Percentiles rank a stretch among this genome's conserved stretches.
phyloP scores from a whole-genome alignment of 352 stramenopile genomes.

The Pythium chondricola region DNA sequence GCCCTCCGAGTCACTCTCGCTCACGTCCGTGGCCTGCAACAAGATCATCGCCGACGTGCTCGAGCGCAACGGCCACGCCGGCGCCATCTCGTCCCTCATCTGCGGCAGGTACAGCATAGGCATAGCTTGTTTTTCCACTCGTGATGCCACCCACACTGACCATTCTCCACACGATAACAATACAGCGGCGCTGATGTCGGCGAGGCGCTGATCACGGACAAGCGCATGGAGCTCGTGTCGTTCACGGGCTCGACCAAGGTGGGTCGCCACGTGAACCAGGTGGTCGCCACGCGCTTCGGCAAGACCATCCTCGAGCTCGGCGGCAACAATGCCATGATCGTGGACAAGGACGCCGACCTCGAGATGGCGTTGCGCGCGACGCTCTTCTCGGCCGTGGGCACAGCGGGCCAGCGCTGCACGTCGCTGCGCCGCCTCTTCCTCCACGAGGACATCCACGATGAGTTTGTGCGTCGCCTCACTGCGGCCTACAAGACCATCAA shows the following conservation, averaged over 20 bases:
- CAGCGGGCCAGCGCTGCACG: constrained; percentile 89
- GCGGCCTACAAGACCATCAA: constrained; percentile 86
- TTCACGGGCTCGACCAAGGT: constrained; percentile 90
- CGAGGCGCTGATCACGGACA: constrained; percentile 81
- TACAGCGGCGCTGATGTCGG: constrained; percentile 75
- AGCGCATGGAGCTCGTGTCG: constrained; percentile 85
- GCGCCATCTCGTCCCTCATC: constrained; percentile 81
- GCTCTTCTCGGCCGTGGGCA: constrained; percentile 90
- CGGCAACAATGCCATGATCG: constrained; percentile 93
- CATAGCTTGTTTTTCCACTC: too few relatives aligned
- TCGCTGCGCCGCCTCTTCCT: constrained; percentile 89
- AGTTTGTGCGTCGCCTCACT: constrained; percentile 79
- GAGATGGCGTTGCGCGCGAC: constrained; percentile 87
- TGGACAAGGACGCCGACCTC: constrained; percentile 88
- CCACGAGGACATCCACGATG: constrained; percentile 88
- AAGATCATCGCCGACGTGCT: constrained; percentile 89
- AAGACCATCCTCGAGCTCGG: constrained; percentile 90
- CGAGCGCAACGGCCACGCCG: constrained; percentile 76
- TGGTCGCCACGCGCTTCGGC: constrained; percentile 86
- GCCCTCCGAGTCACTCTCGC: constrained; percentile 82
- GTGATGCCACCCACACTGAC: too few relatives aligned
- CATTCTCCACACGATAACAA: too few relatives aligned
- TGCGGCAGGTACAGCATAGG: constrained; percentile 64
- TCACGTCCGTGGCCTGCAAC: constrained; percentile 87
- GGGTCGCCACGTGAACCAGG: constrained; percentile 80